Conservation (phyloP, 1,139 yeast genomes). For the Candida sp. region DNA sequence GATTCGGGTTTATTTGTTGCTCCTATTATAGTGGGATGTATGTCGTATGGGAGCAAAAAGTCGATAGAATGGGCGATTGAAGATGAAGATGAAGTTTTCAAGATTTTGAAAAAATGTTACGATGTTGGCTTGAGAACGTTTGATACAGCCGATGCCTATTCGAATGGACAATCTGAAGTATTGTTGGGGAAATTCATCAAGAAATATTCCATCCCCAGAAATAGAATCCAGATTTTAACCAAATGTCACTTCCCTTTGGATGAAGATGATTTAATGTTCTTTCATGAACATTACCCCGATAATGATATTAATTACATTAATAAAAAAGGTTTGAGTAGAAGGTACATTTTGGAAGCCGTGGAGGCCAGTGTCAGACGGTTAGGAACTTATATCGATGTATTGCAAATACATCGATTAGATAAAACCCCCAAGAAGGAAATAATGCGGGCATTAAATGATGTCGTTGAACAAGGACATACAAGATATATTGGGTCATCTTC, state of each 20-base stretch:
- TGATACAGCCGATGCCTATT: constrained; percentile 24
- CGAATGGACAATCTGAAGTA: constrained; percentile 19
- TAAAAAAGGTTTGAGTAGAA: constrained; percentile 44
- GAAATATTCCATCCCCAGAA: constrained; percentile 18
- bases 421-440: constrained; percentile 40
- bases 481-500: constrained; percentile 59
- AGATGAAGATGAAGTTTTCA: constrained; percentile 19
- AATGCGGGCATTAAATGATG: constrained; percentile 51
- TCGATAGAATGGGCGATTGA: constrained; percentile 50
- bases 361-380: constrained; percentile 44
- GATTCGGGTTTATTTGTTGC: constrained; percentile 52
- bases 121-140: constrained; percentile 46
- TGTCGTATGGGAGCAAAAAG: constrained; percentile 47
- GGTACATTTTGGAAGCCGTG: constrained; percentile 51
- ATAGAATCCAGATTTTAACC: constrained; percentile 32
- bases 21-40: constrained; percentile 54
- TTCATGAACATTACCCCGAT: constrained; percentile 7
- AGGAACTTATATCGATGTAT: constrained; percentile 48
- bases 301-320: constrained; percentile 16
- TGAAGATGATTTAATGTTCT: constrained; percentile 6
- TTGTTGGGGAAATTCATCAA: constrained; percentile 17
- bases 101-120: constrained; percentile 47
- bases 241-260: constrained; percentile 19
- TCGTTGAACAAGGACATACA: constrained; percentile 42
- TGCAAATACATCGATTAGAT: constrained; percentile 51